Evolutionary conservation across 306 rosid genomes (phyloP).

Genomic region (Glycine tomentella): DNA sequence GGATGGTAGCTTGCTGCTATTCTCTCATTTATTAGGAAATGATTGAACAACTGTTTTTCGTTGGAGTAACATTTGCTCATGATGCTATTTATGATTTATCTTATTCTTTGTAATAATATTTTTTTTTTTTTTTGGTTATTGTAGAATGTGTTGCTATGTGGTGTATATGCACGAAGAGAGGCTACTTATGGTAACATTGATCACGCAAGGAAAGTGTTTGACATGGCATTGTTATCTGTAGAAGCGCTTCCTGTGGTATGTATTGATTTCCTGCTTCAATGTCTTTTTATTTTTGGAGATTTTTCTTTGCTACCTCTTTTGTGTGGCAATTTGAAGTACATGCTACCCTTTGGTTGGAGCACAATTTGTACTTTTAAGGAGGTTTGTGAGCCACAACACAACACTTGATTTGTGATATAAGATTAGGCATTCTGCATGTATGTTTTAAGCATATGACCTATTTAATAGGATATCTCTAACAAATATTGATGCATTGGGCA

Average conservation of each 20-base stretch:
- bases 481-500: neutral
- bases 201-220: conserved; percentile 92
- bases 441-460: conserved; percentile 1
- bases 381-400: neutral
- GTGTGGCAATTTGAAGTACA: neutral
- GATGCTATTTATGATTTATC: neutral
- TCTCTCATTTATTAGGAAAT: conserved; percentile 30
- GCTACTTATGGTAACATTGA: conserved; percentile 83
- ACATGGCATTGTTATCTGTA: conserved; percentile 83
- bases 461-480: conserved; percentile 2
- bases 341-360: conserved; percentile 15
- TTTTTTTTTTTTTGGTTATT: conserved; percentile 35
- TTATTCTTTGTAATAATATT: conserved; percentile 2
- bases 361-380: neutral
- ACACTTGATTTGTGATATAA: neutral
- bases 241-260: conserved; percentile 88
- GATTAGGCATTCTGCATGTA: conserved; percentile 1
- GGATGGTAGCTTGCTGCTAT: conserved; percentile 17
- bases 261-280: conserved; percentile 28
- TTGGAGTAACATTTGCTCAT: conserved; percentile 32
- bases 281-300: neutral
- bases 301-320: conserved; percentile 5
- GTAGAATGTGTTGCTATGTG: conserved; percentile 90
- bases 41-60: neutral
- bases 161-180: conserved; percentile 92